phyloP scores from a whole-genome alignment of 176 grass and related monocot species.

The Juncus inflexus region DNA sequence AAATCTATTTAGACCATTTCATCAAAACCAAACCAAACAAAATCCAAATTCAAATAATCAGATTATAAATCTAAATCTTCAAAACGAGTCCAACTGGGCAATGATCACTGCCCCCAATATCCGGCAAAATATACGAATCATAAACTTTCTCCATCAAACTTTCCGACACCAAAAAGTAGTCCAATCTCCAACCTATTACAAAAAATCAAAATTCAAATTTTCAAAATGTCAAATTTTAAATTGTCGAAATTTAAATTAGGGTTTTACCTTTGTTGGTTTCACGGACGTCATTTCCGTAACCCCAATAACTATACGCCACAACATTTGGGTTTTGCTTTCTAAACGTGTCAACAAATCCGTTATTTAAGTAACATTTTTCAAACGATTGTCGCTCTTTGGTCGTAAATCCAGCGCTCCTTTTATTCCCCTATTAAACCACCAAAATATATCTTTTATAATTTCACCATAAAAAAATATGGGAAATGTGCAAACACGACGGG shows the following conservation, averaged over 20 bases:
- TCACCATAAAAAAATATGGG: no score
- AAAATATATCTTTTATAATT: neutral
- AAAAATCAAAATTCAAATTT: constrained; percentile 18
- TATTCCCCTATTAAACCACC: constrained; percentile 52
- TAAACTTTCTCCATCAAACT: constrained; percentile 48
- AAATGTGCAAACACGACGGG: no score
- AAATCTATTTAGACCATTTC: no score
- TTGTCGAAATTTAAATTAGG: neutral
- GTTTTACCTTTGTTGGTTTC: constrained; percentile 43
- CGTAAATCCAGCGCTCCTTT: constrained; percentile 78
- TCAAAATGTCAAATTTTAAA: neutral
- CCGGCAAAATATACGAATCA: constrained; percentile 74
- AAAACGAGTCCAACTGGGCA: constrained; percentile 60
- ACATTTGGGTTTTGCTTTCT: constrained; percentile 74
- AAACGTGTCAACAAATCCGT: constrained; percentile 74
- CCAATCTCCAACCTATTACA: constrained; percentile 61
- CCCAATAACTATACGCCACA: constrained; percentile 78
- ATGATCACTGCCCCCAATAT: constrained; percentile 73
- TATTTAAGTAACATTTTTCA: constrained; percentile 53
- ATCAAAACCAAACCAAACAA: no score
- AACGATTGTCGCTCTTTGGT: constrained; percentile 72
- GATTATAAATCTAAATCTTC: no score
- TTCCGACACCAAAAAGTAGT: constrained; percentile 82
- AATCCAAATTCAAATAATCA: no score
- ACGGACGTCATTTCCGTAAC: constrained; percentile 44